Evolutionary conservation across 2,329 filamentous ascomycete genomes (phyloP), one percentile per base, ranked within the genome.

Genomic region (Colletotrichum lini): DNA sequence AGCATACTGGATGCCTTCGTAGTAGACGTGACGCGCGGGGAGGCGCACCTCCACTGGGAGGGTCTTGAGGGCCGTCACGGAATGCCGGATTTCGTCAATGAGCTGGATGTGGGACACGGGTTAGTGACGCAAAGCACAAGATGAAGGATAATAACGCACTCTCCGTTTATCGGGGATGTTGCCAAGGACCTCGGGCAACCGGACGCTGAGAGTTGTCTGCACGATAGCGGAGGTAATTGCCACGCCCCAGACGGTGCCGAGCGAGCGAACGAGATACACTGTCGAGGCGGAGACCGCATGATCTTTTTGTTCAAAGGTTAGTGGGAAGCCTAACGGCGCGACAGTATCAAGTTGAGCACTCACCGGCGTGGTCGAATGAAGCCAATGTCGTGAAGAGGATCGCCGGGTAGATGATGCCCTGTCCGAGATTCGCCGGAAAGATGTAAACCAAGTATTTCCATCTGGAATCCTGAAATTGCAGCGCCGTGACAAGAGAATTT

Each of bases 191-290:
- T 82, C 79, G 6, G 87, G 86, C 35, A 92, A 82, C 72, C 84
- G 83, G 74, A 84, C 80, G 74, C 84, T 88, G 73, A 92, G 83
- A 66, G 87, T 88, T 67, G 89, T 92, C 79, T 92, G 90, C 44
- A 91, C 83, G 54, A 92, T 89, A 8, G 89, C 86, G 10, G 89
- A 90, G 0, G 89, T 89, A 45, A 89, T 82, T 0, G 90, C 89
- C 2, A 92, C 90, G 12, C 90, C 90, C 86, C 89, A 92, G 18
- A 92, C 89, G 0, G 86, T 88, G 2, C 90, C 90, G 3, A 92
- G 80, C 0, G 89, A 91, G 35, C 90, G 86, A 53, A 92, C 86
- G 23, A 92, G 84, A 76, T 92, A 92, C 8, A 91, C 87, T 0
- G 87, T 90, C 2, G 89, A 91, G 2, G 89, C 86, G 0, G 87